phyloP scores from a whole-genome alignment of 305 asterid species.

The Fraxinus platypoda region DNA sequence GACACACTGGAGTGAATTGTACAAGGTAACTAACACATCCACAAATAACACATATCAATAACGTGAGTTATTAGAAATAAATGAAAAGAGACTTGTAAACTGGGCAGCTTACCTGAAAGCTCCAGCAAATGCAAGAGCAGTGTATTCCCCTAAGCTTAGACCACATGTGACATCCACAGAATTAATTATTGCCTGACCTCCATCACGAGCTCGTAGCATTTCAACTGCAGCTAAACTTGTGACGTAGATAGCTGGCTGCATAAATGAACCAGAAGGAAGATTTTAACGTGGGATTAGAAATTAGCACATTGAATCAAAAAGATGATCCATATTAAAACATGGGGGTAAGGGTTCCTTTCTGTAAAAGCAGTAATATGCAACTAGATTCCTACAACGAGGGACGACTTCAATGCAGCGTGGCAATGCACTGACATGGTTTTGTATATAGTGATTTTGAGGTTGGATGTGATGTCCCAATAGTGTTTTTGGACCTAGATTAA shows the following conservation, averaged over 20 bases:
- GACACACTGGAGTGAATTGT: background rate
- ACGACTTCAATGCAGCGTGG: background rate
- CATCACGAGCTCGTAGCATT: constrained; percentile 90
- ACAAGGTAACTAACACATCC: background rate
- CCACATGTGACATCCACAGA: constrained; percentile 94
- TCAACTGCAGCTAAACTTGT: constrained; percentile 99
- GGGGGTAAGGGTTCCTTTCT: background rate
- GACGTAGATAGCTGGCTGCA: constrained; percentile 94
- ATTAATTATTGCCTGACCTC: constrained; percentile 88
- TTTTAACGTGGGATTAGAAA: background rate
- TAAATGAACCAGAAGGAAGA: constrained; percentile 16
- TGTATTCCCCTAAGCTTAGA: constrained; percentile 93
- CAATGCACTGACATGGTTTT: background rate
- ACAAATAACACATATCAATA: background rate
- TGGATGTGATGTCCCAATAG: background rate
- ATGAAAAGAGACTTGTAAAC: constrained; percentile 14
- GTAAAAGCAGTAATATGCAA: background rate
- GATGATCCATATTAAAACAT: background rate
- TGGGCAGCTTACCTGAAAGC: constrained; percentile 72
- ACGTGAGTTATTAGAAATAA: no score
- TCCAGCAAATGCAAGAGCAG: constrained; percentile 96
- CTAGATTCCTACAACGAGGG: background rate
- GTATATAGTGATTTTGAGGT: background rate
- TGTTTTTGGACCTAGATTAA: background rate
- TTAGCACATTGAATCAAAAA: background rate